phyloP scores from a whole-genome alignment of 352 stramenopile genomes.

The Blastocystis sp. region DNA sequence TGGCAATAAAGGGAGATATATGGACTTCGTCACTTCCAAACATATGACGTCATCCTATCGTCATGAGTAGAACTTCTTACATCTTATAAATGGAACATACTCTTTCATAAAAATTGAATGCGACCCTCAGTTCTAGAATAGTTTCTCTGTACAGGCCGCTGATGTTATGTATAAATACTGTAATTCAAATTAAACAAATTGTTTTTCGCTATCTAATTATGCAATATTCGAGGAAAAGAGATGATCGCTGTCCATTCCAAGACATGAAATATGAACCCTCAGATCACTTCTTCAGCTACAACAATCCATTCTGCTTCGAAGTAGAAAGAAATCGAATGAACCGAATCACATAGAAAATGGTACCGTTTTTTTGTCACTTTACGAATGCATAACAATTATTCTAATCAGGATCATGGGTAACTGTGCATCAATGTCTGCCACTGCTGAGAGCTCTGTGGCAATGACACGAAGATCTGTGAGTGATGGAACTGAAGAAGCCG shows the following conservation, averaged over 20 bases:
- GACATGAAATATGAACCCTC: neutral
- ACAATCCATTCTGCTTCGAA: no score
- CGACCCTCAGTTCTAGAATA: neutral
- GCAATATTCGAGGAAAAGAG: no score
- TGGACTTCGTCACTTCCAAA: neutral
- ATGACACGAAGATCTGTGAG: neutral
- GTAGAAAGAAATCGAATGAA: no score
- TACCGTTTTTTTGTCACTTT: neutral
- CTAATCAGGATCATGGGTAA: constrained; percentile 11
- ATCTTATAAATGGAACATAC: neutral
- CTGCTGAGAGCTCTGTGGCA: neutral
- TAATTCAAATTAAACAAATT: no score
- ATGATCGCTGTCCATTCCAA: no score
- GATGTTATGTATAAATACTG: neutral
- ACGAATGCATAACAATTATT: neutral
- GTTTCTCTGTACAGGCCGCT: neutral
- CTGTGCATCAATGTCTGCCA: constrained; percentile 11
- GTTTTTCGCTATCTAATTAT: no score
- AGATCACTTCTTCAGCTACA: neutral
- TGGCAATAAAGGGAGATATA: neutral
- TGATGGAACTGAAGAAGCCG: constrained; percentile 24
- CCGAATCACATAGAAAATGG: no score
- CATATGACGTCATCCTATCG: neutral
- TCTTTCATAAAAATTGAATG: neutral
- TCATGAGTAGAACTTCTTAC: neutral